Percentiles rank a stretch among this genome's conserved stretches.
Conservation (phyloP, 768 basidiomycete genomes). For the Amanita thiersii region DNA sequence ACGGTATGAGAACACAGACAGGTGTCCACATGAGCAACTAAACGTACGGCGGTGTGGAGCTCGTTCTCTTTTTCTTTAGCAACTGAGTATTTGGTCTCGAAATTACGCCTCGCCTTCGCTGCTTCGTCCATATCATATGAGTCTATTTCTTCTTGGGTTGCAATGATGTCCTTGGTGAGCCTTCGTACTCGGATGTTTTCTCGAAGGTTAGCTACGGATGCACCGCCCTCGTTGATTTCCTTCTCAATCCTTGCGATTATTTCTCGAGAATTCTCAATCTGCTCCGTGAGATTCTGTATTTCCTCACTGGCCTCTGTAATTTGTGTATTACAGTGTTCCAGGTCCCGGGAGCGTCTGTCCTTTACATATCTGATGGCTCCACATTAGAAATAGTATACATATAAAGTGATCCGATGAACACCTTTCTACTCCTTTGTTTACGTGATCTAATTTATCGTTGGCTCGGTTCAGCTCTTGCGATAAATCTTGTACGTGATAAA, state of each 20-base stretch:
- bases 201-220: constrained; percentile 60
- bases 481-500: constrained; percentile 41
- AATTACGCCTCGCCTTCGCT: constrained; percentile 75
- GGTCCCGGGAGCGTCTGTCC: constrained; percentile 51
- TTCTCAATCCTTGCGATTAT: constrained; percentile 56
- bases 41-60: constrained; percentile 56
- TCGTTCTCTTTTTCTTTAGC: constrained; percentile 69
- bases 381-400: background rate
- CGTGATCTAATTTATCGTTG: constrained; percentile 50
- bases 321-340: constrained; percentile 50
- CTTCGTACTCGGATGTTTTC: constrained; percentile 79
- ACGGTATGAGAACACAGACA: background rate
- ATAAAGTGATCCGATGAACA: constrained; percentile 18
- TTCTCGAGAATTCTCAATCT: constrained; percentile 30
- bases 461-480: constrained; percentile 62
- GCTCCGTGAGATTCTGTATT: constrained; percentile 25
- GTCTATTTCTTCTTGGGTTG: constrained; percentile 65
- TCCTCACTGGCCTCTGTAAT: constrained; percentile 37
- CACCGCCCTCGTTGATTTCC: constrained; percentile 72
- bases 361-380: constrained; percentile 56
- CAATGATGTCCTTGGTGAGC: constrained; percentile 55
- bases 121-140: constrained; percentile 79
- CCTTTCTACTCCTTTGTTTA: constrained; percentile 62
- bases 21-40: background rate
- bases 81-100: constrained; percentile 68